Conservation (phyloP, 2,329 filamentous ascomycete species). For the Sporothrix luriei region DNA sequence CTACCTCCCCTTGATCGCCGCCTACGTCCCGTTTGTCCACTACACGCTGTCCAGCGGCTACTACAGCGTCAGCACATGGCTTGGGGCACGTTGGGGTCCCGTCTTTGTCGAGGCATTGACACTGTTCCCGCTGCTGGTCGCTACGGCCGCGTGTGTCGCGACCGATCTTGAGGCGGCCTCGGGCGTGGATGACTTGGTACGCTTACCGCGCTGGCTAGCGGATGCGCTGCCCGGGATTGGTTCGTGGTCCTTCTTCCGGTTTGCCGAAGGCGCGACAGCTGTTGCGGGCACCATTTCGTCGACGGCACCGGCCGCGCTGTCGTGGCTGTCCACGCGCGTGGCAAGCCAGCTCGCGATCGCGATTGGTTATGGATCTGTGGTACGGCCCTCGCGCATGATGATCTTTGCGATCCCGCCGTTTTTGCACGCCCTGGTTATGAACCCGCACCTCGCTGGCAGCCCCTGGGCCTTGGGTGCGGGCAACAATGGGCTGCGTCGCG, state of each 20-base stretch:
- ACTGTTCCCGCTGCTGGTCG: slow-evolving; percentile 66
- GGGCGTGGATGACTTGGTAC: slow-evolving; percentile 50
- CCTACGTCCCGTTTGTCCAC: slow-evolving; percentile 74
- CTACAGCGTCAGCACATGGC: slow-evolving; percentile 56
- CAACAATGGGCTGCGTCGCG: slow-evolving; percentile 65
- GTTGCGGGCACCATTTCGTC: neutral
- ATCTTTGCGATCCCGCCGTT: slow-evolving; percentile 71
- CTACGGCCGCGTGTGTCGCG: slow-evolving; percentile 66
- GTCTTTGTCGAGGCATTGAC: slow-evolving; percentile 73
- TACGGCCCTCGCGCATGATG: slow-evolving; percentile 70
- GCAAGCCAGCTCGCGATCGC: slow-evolving; percentile 71
- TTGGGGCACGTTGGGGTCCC: slow-evolving; percentile 66
- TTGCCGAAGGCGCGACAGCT: slow-evolving; percentile 49
- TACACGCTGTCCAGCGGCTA: slow-evolving; percentile 61
- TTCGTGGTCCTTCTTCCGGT: slow-evolving; percentile 66
- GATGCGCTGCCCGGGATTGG: slow-evolving; percentile 67
- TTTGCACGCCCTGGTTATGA: slow-evolving; percentile 69
- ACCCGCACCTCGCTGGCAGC: slow-evolving; percentile 68
- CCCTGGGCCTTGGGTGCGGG: slow-evolving; percentile 61
- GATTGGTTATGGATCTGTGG: slow-evolving; percentile 61
- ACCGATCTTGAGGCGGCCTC: slow-evolving; percentile 62
- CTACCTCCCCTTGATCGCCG: slow-evolving; percentile 71
- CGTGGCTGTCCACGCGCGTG: slow-evolving; percentile 57
- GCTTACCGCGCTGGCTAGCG: slow-evolving; percentile 58
- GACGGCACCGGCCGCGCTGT: slow-evolving; percentile 44